Conservation (phyloP, 345 rosid genomes). For the Adansonia digitata region DNA sequence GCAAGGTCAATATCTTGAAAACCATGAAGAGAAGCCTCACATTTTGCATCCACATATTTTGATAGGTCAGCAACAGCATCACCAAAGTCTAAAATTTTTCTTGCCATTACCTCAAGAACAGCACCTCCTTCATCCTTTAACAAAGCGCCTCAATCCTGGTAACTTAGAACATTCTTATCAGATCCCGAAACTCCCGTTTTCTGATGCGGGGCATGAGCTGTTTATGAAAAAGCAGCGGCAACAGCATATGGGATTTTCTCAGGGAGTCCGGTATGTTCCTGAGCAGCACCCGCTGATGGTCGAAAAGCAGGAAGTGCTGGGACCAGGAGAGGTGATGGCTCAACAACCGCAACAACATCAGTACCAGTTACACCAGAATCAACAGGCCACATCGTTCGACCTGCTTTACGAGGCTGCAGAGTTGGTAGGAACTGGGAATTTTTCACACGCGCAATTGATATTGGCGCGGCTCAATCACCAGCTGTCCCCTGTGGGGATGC, state of each 20-base stretch:
- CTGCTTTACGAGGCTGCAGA: constrained; percentile 53
- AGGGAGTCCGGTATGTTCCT: constrained; percentile 32
- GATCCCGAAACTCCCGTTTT: constrained; percentile 28
- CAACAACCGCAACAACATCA: constrained; percentile 23
- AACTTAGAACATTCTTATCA: constrained; percentile 24
- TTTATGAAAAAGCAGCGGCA: constrained; percentile 25
- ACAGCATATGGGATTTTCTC: constrained; percentile 29
- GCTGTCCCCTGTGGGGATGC: constrained; percentile 51
- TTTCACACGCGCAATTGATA: constrained; percentile 79
- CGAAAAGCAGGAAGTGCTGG: constrained; percentile 26
- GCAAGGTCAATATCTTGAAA: constrained; percentile 21
- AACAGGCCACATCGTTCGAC: constrained; percentile 34
- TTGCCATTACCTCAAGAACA: constrained; percentile 28
- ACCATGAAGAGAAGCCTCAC: constrained; percentile 13
- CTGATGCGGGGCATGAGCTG: constrained; percentile 28
- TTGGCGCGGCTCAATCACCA: constrained; percentile 98
- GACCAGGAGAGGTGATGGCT: constrained; percentile 21
- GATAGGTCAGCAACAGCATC: constrained; percentile 34
- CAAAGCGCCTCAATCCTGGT: constrained; percentile 38
- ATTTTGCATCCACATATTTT: constrained; percentile 18
- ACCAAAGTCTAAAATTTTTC: constrained; percentile 31
- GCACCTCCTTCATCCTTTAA: constrained; percentile 33
- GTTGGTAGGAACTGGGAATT: constrained; percentile 50
- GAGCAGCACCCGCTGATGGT: constrained; percentile 28
- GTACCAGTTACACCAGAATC: constrained; percentile 23